A percentile compares a stretch with the other conserved stretches of the same genome.
These are phyloP conservation scores for Trichothecium sympodiale DNA, from an alignment of 2,329 filamentous ascomycete species.

Conservation along the genomic window DNA sequence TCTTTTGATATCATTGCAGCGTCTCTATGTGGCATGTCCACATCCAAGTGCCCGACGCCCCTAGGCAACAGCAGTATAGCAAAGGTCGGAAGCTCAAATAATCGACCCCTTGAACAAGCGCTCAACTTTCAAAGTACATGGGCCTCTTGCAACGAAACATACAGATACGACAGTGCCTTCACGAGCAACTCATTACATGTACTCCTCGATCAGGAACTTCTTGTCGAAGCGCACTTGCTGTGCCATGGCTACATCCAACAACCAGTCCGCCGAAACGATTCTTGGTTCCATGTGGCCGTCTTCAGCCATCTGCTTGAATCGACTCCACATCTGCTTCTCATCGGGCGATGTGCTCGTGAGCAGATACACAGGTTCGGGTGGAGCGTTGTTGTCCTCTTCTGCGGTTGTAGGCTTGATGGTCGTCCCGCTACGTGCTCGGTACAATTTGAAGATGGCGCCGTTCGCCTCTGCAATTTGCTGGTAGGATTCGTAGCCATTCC, in stretches of 20 bases:
- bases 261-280: constrained; percentile 79
- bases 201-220: constrained; percentile 44
- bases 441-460: constrained; percentile 71
- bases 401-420: constrained; percentile 54
- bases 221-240: constrained; percentile 64
- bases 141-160: too few species aligned
- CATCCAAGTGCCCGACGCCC: too few species aligned
- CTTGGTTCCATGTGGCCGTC: constrained; percentile 70
- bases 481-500: constrained; percentile 75
- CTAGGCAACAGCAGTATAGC: too few species aligned
- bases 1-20: constrained; percentile 60
- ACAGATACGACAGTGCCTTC: too few species aligned
- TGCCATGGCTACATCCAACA: constrained; percentile 80
- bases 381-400: constrained; percentile 49
- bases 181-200: constrained; percentile 9
- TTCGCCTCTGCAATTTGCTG: constrained; percentile 80
- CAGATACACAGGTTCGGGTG: constrained; percentile 69
- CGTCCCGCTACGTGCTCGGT: constrained; percentile 60
- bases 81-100: too few species aligned
- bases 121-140: too few species aligned
- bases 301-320: constrained; percentile 68
- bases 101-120: too few species aligned
- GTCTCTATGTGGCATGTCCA: too few species aligned
- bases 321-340: constrained; percentile 67
- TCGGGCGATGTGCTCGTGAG: constrained; percentile 56